Evolutionary conservation across 2,329 filamentous ascomycete genomes (phyloP), one percentile per base, ranked within the genome.

Genomic region (Trichoderma gracile): DNA sequence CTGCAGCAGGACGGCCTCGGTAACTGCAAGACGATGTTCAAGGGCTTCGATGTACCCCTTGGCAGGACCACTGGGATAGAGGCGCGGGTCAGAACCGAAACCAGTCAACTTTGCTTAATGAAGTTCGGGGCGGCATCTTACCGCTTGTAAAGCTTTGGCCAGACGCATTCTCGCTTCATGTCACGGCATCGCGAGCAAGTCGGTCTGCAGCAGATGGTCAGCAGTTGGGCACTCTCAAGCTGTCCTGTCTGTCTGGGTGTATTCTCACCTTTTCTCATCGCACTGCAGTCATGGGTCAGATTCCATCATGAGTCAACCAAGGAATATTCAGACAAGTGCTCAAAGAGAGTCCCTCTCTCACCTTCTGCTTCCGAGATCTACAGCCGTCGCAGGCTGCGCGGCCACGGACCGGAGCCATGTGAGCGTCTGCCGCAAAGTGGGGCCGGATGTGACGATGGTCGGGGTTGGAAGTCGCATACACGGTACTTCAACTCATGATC

Each of bases 341-440:
- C n/a, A n/a, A n/a, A 5, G 3, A 2, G 6, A 9, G 6, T 23
- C 2, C n/a, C 12, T 21, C 55, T 46, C 58, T 62, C 49, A 62
- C 58, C 58, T 62, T 62, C 40, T 62, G 58, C 58, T 62, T 62
- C 30, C 58, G 49, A 62, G 58, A 62, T 54, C 58, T 62, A 15
- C 58, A 62, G n/a, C 58, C 58, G 21, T 62, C 58, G 58, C 58
- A 62, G 58, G 58, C 58, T 62, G 58, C 58, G 58, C 58, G 58
- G 58, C 58, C 58, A 62, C 58, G 58, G 58, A 62, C 58, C 58
- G 58, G 58, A 62, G 58, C 58, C 58, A 62, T 62, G 33, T 46
- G 58, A 61, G 47, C n/a, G 49, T 62, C 19, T 62, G 45, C 58
- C 58, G 58, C 52, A 54, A 14, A 30, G 58, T 62, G 58, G 58